These are phyloP conservation scores for Herpetomonas muscarum DNA, from an alignment of 208 protist species.

Conservation along the genomic window DNA sequence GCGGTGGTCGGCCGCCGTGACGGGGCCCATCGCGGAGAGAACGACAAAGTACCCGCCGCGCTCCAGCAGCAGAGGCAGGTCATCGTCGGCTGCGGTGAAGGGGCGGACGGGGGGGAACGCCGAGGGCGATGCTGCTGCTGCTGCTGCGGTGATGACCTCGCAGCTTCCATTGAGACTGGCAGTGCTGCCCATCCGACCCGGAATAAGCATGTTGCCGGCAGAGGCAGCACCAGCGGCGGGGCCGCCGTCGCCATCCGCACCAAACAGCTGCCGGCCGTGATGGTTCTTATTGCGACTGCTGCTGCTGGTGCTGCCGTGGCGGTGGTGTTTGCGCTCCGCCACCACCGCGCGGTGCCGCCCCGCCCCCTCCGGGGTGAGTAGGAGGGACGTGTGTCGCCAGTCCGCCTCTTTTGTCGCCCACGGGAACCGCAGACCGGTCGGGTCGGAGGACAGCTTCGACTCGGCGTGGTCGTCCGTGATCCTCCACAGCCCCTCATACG, in stretches of 20 bases:
- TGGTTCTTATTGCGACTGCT: no score
- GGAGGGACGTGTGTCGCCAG: slow-evolving; percentile 8
- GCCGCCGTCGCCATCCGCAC: no score
- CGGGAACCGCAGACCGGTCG: slow-evolving; percentile 29
- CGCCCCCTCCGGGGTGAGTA: not conserved
- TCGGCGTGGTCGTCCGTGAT: slow-evolving; percentile 35
- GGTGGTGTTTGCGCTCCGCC: not conserved
- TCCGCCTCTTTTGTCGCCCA: slow-evolving; percentile 16
- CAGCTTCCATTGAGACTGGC: no score
- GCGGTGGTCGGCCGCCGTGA: slow-evolving; percentile 45
- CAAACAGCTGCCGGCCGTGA: no score
- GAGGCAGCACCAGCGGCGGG: not conserved
- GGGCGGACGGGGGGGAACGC: slow-evolving; percentile 23
- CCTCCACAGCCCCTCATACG: slow-evolving; percentile 20
- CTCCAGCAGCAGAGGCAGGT: slow-evolving; percentile 25
- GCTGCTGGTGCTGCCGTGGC: not conserved
- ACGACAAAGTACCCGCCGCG: slow-evolving; percentile 60
- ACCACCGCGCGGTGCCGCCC: slow-evolving; percentile 3
- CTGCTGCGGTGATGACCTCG: no score
- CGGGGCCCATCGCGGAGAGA: slow-evolving; percentile 44
- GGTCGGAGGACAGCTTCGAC: slow-evolving; percentile 23
- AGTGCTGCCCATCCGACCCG: no score
- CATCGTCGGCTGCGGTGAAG: slow-evolving; percentile 12
- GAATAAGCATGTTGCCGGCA: not conserved
- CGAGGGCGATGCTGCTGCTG: slow-evolving; percentile 1